A percentile compares a stretch with the other conserved stretches of the same genome.
These are phyloP conservation scores for Allium fistulosum DNA, from an alignment of 106 monocot species.

Conservation along the genomic window DNA sequence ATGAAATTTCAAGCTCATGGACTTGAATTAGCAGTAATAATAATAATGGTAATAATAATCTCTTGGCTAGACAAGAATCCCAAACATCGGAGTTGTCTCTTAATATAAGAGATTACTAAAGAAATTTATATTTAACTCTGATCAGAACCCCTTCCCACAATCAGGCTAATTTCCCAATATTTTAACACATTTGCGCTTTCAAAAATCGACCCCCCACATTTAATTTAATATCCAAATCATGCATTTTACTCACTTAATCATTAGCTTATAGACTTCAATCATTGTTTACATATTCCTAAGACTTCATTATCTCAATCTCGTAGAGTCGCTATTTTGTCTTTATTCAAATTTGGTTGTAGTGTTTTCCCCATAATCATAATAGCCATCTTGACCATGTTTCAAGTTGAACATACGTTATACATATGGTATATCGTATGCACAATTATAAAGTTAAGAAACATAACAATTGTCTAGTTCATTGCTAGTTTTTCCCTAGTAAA, in stretches of 20 bases:
- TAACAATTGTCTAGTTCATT: too few species aligned
- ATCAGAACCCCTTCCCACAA: constrained; percentile 9
- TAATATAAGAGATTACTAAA: neutral
- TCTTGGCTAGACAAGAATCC: constrained; percentile 7
- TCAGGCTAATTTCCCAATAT: constrained; percentile 1
- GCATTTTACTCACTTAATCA: constrained; percentile 2
- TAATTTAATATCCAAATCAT: neutral
- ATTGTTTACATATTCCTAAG: neutral
- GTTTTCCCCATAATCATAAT: too few species aligned
- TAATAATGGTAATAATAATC: neutral
- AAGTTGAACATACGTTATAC: too few species aligned
- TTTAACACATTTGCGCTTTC: neutral
- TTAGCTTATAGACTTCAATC: neutral
- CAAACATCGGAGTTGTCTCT: neutral
- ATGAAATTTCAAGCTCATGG: too few species aligned
- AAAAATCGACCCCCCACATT: constrained; percentile 1
- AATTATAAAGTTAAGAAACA: too few species aligned
- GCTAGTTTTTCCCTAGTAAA: too few species aligned
- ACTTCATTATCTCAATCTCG: constrained; percentile 4
- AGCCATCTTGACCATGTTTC: too few species aligned
- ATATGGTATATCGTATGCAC: too few species aligned
- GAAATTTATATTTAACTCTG: neutral
- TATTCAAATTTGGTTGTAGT: too few species aligned
- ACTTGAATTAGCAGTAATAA: too few species aligned
- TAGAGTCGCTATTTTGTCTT: neutral